Base-by-base conservation (phyloP, 257 asterid species). In the Solanum arcanum region DNA sequence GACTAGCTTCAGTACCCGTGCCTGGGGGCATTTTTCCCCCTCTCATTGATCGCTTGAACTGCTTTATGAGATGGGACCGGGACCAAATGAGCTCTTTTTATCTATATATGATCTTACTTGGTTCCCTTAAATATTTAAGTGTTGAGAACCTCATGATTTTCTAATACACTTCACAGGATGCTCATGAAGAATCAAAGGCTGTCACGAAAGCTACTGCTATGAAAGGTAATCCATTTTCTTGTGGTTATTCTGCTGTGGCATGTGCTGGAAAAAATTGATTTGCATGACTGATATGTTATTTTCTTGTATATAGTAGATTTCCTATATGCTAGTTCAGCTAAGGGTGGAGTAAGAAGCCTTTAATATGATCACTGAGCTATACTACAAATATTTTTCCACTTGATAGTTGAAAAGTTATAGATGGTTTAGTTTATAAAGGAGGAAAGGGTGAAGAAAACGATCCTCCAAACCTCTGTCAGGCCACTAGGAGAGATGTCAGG, bases 151-250 rank as follows among this genome's bases (percentile, higher is more conserved):
- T 56, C 12, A 18, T 56, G n/a, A 7, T 25, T 86, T 52, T 11
- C 27, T 23, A 25, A 47, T 82, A 39, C 46, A 74, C n/a, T 76
- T 90, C 89, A 90, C 93, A 97, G 99, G 98, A 95, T 87, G 98
- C 99, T 86, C 99, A 97, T 84, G 99, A 97, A 93, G 98, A 97
- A 91, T 96, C 99, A 88, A 97, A 94, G 92, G 90, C 98, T 56
- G 88, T 96, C 49, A 97, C 99, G 25, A 97, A 96, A 92, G 99
- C 99, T 90, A 88, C 97, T 89, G 88, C 94, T 25, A 97, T 96
- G 99, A 97, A 97, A 94, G 95, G 99, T 95, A 92, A 76, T 73
- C 84, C 66, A 72, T 70, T 70, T 33, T 86, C 62, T 46, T 68
- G 69, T 41, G 23, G 47, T 85, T 42, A 27, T 73, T 70, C 31